Percentiles rank a stretch among this genome's conserved stretches.
phyloP scores from a whole-genome alignment of 768 basidiomycete genomes.

The Leucosporidium creatinivorum region DNA sequence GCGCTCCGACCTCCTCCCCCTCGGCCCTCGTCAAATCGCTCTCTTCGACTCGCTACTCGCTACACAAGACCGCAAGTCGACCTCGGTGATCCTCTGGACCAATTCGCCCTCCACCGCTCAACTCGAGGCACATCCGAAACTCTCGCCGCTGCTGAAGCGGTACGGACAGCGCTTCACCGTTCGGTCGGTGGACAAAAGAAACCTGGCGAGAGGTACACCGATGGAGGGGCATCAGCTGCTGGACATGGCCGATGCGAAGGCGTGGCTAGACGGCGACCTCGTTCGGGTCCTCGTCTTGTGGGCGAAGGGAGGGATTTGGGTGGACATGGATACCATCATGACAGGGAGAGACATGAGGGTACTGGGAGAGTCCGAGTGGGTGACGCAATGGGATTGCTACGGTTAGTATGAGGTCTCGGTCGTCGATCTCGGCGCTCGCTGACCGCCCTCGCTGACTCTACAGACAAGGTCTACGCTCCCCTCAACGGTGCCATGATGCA shows the following conservation, averaged over 20 bases:
- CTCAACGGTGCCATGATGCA: slow-evolving; percentile 93
- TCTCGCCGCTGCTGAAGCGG: slow-evolving; percentile 21
- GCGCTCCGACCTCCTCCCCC: slow-evolving; percentile 77
- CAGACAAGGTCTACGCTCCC: slow-evolving; percentile 66
- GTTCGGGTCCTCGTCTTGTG: slow-evolving; percentile 80
- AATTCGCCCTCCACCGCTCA: slow-evolving; percentile 65
- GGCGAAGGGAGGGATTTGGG: slow-evolving; percentile 87
- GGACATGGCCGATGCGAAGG: slow-evolving; percentile 60
- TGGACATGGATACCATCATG: slow-evolving; percentile 93
- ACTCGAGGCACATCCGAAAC: slow-evolving; percentile 14
- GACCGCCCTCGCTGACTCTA: background rate
- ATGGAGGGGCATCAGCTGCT: slow-evolving; percentile 62
- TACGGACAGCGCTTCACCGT: slow-evolving; percentile 51
- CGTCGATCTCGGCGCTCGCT: background rate
- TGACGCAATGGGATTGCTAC: slow-evolving; percentile 98
- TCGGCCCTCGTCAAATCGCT: slow-evolving; percentile 74
- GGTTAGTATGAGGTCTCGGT: slow-evolving; percentile 50
- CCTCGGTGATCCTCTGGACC: slow-evolving; percentile 79
- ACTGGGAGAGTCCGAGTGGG: slow-evolving; percentile 86
- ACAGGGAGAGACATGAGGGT: slow-evolving; percentile 73
- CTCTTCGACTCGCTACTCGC: slow-evolving; percentile 91
- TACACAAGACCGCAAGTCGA: slow-evolving; percentile 63
- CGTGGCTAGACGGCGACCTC: slow-evolving; percentile 92
- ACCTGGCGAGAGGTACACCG: slow-evolving; percentile 66
- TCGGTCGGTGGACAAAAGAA: slow-evolving; percentile 58